These are phyloP conservation scores for Talaromyces sp. DNA, from an alignment of 2,329 filamentous ascomycete genomes.

Conservation along the genomic window DNA sequence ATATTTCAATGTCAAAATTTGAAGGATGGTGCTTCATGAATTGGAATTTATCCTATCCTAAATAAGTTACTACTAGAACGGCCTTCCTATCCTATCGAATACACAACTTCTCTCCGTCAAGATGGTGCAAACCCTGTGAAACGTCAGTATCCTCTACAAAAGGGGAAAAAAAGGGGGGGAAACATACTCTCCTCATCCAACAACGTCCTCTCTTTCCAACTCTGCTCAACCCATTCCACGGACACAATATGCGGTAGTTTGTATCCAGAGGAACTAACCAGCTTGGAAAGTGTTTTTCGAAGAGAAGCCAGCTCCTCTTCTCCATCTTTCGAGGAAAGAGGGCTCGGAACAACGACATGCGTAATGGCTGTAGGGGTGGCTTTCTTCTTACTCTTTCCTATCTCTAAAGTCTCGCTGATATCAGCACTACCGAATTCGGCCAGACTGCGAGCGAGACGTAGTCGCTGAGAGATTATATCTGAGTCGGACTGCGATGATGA, in stretches of 20 bases:
- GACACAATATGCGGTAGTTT: slow-evolving; percentile 64
- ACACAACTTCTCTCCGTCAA: not conserved
- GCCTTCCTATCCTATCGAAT: not conserved
- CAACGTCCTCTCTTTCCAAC: slow-evolving; percentile 71
- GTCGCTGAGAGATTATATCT: not conserved
- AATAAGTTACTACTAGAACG: not conserved
- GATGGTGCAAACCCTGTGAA: slow-evolving; percentile 1
- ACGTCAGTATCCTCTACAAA: not conserved
- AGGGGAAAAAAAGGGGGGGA: not conserved
- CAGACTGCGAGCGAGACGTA: slow-evolving; percentile 47
- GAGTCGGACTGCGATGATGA: not conserved
- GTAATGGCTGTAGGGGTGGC: slow-evolving; percentile 52
- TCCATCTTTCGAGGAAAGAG: slow-evolving; percentile 36
- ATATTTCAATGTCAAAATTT: not conserved
- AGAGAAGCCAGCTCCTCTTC: slow-evolving; percentile 25
- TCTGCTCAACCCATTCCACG: slow-evolving; percentile 67
- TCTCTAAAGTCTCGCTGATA: slow-evolving; percentile 45
- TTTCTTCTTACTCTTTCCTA: not conserved
- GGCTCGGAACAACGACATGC: slow-evolving; percentile 60
- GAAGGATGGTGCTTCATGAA: not conserved
- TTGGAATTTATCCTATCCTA: not conserved
- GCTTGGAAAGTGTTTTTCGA: slow-evolving; percentile 22
- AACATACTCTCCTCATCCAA: slow-evolving; percentile 66
- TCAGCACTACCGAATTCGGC: slow-evolving; percentile 65
- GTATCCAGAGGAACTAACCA: slow-evolving; percentile 22